Percentiles rank a stretch among this genome's conserved stretches.
phyloP scores from a whole-genome alignment of 192 early-diverging fungal species.

The Coemansia sp. region DNA sequence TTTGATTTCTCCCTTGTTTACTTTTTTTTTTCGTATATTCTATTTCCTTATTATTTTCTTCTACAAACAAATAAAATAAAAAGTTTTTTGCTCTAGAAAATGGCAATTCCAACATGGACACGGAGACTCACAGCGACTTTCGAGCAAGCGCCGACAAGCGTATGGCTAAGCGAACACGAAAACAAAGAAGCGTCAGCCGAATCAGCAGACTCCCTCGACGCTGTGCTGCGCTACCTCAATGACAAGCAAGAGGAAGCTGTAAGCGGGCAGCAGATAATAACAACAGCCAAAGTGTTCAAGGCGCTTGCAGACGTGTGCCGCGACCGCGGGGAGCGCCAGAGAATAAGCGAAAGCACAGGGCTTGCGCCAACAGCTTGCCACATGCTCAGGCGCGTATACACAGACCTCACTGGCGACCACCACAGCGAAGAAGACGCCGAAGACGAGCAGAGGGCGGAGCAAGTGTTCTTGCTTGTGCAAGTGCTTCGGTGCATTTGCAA shows the following conservation, averaged over 20 bases:
- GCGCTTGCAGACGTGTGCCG: conserved; percentile 38
- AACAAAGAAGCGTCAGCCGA: background rate
- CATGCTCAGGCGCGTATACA: conserved; percentile 16
- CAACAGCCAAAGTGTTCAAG: conserved; percentile 38
- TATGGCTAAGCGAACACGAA: conserved; percentile 3
- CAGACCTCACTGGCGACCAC: background rate
- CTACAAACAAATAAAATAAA: background rate
- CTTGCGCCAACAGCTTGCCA: conserved; percentile 11
- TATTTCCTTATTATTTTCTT: background rate
- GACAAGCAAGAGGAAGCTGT: conserved; percentile 4
- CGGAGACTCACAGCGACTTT: background rate
- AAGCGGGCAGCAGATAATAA: conserved; percentile 8
- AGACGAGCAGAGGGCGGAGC: conserved; percentile 23
- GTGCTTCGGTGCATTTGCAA: conserved; percentile 50
- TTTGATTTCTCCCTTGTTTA: background rate
- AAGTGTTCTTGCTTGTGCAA: conserved; percentile 34
- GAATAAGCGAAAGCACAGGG: conserved; percentile 8
- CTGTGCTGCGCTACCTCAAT: conserved; percentile 10
- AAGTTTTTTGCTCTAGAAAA: background rate
- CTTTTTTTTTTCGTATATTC: background rate
- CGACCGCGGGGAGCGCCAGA: conserved; percentile 9
- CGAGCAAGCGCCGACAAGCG: background rate
- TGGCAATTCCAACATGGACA: conserved; percentile 5
- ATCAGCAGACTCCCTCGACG: background rate
- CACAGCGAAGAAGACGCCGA: background rate